Base-by-base conservation (phyloP, 2,329 filamentous ascomycete species). In the Saccharata proteae region DNA sequence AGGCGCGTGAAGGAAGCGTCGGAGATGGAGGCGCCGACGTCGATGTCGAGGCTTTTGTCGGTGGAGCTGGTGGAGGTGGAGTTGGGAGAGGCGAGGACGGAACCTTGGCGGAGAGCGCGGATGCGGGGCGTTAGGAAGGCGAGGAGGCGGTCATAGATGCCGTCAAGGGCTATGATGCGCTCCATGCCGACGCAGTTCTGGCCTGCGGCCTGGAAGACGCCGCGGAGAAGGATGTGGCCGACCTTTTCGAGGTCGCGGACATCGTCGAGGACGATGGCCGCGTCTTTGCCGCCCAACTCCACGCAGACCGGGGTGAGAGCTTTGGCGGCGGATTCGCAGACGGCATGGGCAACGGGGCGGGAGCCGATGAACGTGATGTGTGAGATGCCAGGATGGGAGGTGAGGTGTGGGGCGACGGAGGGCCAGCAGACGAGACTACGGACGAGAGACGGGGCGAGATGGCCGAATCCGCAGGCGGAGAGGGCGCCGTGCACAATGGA, bases 161-260 rank as follows among this genome's bases (percentile, higher is more conserved):
- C 64, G 2, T 83, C 77, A 11, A 81, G 69, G 15, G 80, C 83
- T 43, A 96, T 77, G 48, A 96, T 77, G 34, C 90, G 80, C 61
- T 98, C 90, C 43, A 94, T 88, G 34, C 90, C 90, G 49, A 98
- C 88, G 58, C 90, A 98, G 61, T 98, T 98, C 57, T 98, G 90
- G 1, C 90, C 90, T 11, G 85, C 79, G 30, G 85, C 85, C 57
- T 98, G 90, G 59, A 96, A 98, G 7, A 83, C 84, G 31, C 88
- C 90, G 32, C 90, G 76, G 61, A 98, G 77, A 39, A 96, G 71
- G 40, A 92, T 80, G 39, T 85, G 81, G 22, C 73, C 71, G 29
- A 96, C 77, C 24, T 80, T 74, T 4, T 71, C 59, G 37, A 96
- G 65, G 45, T 71, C 63, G 30, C 43, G 55, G 3, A 78, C 68